Conservation (phyloP, 208 protist genomes). For the Crithidia thermophila region DNA sequence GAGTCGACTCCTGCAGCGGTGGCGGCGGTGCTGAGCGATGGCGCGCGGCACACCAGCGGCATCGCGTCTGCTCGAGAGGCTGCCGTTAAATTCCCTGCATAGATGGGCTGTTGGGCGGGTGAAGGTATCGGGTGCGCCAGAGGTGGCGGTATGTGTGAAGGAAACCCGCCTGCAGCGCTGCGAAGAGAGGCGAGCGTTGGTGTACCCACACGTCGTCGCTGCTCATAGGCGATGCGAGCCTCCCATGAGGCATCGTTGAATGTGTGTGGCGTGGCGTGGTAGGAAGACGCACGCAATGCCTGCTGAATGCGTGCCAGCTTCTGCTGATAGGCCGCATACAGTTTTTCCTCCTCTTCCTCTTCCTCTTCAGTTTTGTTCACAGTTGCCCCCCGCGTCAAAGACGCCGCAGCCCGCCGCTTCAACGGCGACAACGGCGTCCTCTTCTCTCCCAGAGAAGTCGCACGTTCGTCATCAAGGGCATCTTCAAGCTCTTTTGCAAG, state of each 20-base stretch:
- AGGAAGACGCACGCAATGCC: constrained; percentile 8
- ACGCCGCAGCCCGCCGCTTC: no score
- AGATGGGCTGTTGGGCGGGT: no score
- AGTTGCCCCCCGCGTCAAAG: no score
- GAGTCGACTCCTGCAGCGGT: no score
- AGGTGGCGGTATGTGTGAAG: no score
- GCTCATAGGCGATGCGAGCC: constrained; percentile 19
- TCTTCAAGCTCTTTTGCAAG: no score
- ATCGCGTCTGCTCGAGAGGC: no score
- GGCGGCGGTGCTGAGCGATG: not conserved
- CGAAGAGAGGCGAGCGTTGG: no score
- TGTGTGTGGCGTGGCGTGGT: not conserved
- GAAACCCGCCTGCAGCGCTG: no score
- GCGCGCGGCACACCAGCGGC: constrained; percentile 21
- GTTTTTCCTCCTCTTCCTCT: constrained; percentile 19
- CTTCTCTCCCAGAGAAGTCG: no score
- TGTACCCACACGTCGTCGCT: constrained; percentile 12
- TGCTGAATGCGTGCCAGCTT: constrained; percentile 32
- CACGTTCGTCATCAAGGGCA: no score
- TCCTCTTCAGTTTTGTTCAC: not conserved
- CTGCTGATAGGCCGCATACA: constrained; percentile 22
- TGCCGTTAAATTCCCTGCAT: no score
- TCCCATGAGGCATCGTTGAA: not conserved
- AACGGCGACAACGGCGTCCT: not conserved
- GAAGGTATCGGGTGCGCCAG: not conserved